Conservation (phyloP, 352 stramenopile genomes). For the Blastocystis sp. region DNA sequence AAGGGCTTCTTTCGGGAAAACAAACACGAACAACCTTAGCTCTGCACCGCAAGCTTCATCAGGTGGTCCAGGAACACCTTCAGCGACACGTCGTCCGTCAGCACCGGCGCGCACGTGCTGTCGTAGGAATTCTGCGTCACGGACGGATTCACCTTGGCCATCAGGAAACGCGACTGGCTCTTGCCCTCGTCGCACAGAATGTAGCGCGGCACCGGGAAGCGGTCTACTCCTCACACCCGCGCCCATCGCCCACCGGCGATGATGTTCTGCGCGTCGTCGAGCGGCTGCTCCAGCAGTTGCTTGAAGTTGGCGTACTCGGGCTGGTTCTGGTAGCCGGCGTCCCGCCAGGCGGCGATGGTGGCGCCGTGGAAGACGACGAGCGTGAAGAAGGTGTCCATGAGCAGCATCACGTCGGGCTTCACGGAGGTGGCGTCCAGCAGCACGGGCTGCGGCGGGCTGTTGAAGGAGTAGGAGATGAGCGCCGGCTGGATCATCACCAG, state of each 20-base stretch:
- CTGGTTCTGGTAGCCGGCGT: constrained; percentile 88
- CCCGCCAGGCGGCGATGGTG: constrained; percentile 95
- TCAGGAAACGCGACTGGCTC: constrained; percentile 95
- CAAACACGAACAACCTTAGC: not conserved
- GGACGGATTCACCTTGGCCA: constrained; percentile 98
- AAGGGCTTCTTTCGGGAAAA: not conserved
- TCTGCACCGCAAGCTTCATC: constrained; percentile 84
- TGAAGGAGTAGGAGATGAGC: constrained; percentile 94
- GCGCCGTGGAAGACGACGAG: constrained; percentile 99
- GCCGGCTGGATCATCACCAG: constrained; percentile 99
- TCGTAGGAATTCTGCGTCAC: constrained; percentile 71
- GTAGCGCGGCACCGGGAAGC: constrained; percentile 95
- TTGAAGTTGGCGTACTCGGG: constrained; percentile 95
- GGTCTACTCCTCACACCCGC: constrained; percentile 71
- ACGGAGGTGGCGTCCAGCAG: constrained; percentile 86
- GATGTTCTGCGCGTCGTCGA: constrained; percentile 92
- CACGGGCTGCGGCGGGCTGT: constrained; percentile 82
- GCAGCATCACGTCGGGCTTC: constrained; percentile 92
- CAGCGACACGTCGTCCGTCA: constrained; percentile 98
- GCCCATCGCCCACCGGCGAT: constrained; percentile 82
- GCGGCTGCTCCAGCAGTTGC: constrained; percentile 90
- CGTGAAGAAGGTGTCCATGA: constrained; percentile 99
- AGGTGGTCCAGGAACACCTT: constrained; percentile 99
- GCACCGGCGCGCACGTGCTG: constrained; percentile 79
- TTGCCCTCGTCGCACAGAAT: constrained; percentile 99